Percentiles rank a stretch among this genome's conserved stretches.
These are phyloP conservation scores for Linum trigynum DNA, from an alignment of 345 rosid species.

Conservation along the genomic window DNA sequence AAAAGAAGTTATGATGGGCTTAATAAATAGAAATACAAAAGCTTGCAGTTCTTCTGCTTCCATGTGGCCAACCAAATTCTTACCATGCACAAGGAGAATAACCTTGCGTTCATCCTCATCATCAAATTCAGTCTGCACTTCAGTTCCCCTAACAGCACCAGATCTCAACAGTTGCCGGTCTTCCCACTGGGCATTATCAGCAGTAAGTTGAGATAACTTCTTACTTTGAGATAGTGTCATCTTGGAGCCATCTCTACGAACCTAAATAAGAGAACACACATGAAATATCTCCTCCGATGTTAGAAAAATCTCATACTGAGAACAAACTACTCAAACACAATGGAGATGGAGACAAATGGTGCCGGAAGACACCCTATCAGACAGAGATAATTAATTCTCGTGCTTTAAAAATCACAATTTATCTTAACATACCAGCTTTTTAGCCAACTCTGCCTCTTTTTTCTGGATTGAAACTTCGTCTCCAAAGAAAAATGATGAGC, in stretches of 20 bases:
- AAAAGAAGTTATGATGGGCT: neutral
- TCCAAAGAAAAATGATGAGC: constrained; percentile 68
- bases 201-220: constrained; percentile 80
- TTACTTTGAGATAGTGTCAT: constrained; percentile 94
- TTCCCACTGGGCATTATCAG: constrained; percentile 98
- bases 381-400: too few species aligned
- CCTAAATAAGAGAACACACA: constrained; percentile 27
- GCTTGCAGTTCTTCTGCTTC: neutral
- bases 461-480: constrained; percentile 79
- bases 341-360: neutral
- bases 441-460: constrained; percentile 84
- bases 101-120: constrained; percentile 83
- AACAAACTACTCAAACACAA: neutral
- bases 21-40: neutral
- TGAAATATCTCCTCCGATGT: neutral
- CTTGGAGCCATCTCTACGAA: constrained; percentile 75
- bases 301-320: neutral
- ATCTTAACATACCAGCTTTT: constrained; percentile 53
- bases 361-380: too few species aligned
- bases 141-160: constrained; percentile 96
- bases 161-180: constrained; percentile 94
- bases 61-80: constrained; percentile 19
- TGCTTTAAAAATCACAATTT: too few species aligned
- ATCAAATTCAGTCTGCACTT: constrained; percentile 90
- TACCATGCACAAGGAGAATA: constrained; percentile 93